These are phyloP conservation scores for Ruellia speciosa DNA, from an alignment of 305 asterid species.

Conservation along the genomic window DNA sequence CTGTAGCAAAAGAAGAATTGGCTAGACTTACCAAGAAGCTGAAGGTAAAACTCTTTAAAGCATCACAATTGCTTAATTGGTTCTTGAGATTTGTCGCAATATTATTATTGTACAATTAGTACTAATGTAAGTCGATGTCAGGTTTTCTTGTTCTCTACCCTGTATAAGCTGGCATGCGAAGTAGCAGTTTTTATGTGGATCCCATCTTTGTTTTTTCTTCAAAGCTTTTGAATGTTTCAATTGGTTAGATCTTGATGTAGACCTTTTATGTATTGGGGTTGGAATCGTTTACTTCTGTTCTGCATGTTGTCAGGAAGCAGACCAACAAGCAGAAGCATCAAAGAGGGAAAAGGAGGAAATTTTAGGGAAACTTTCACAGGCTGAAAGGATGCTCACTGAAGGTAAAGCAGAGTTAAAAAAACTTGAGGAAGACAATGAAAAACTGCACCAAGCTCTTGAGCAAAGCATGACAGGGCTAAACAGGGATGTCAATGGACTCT, in stretches of 20 bases:
- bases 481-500: constrained; percentile 97
- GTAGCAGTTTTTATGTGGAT: constrained; percentile 3
- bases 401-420: constrained; percentile 70
- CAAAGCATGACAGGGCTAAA: constrained; percentile 92
- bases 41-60: constrained; percentile 42
- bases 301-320: constrained; percentile 58
- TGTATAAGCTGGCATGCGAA: constrained; percentile 1
- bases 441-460: constrained; percentile 83
- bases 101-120: not conserved
- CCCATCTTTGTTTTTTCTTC: constrained; percentile 1
- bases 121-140: constrained; percentile 2
- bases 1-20: constrained; percentile 62
- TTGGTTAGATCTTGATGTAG: not conserved
- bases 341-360: constrained; percentile 68
- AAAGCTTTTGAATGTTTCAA: constrained; percentile 3
- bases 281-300: constrained; percentile 15
- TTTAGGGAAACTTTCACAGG: constrained; percentile 47
- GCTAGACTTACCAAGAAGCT: constrained; percentile 56
- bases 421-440: constrained; percentile 89
- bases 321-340: constrained; percentile 45
- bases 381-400: constrained; percentile 54
- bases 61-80: constrained; percentile 11
- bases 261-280: not conserved
- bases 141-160: constrained; percentile 8
- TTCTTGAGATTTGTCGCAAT: constrained; percentile 11